A percentile compares a stretch with the other conserved stretches of the same genome.
phyloP scores from a whole-genome alignment of 805 yeast species.

The Sugiyamaella mastotermitis region DNA sequence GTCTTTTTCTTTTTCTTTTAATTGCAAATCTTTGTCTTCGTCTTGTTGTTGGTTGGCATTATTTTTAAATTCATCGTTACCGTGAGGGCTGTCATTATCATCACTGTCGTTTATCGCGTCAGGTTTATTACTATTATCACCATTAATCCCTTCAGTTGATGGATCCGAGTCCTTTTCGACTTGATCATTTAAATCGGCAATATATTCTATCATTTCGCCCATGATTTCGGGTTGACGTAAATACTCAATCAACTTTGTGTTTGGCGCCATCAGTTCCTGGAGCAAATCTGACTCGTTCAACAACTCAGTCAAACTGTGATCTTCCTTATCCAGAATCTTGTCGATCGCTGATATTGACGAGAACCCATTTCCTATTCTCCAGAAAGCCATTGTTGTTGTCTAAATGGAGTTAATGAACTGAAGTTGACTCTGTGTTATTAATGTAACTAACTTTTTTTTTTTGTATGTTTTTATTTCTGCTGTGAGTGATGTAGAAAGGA shows the following conservation, averaged over 20 bases:
- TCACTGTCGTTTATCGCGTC: background rate
- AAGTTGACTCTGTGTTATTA: too few species aligned
- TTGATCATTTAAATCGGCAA: constrained; percentile 12
- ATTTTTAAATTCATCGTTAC: background rate
- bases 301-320: constrained; percentile 41
- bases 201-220: constrained; percentile 45
- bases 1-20: too few species aligned
- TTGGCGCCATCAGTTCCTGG: constrained; percentile 66
- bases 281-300: constrained; percentile 70
- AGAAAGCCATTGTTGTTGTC: constrained; percentile 41
- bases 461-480: too few species aligned
- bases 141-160: background rate
- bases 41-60: background rate
- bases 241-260: constrained; percentile 69
- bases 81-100: too few species aligned
- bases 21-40: constrained; percentile 1
- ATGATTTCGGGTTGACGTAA: constrained; percentile 74
- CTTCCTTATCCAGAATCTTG: constrained; percentile 41
- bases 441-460: too few species aligned
- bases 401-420: too few species aligned
- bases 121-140: constrained; percentile 1
- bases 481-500: too few species aligned
- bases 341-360: constrained; percentile 50
- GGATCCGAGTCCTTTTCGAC: background rate
- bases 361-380: constrained; percentile 58